Base-by-base conservation (phyloP, 2,329 filamentous ascomycete species). In the Coleophoma crateriformis region DNA sequence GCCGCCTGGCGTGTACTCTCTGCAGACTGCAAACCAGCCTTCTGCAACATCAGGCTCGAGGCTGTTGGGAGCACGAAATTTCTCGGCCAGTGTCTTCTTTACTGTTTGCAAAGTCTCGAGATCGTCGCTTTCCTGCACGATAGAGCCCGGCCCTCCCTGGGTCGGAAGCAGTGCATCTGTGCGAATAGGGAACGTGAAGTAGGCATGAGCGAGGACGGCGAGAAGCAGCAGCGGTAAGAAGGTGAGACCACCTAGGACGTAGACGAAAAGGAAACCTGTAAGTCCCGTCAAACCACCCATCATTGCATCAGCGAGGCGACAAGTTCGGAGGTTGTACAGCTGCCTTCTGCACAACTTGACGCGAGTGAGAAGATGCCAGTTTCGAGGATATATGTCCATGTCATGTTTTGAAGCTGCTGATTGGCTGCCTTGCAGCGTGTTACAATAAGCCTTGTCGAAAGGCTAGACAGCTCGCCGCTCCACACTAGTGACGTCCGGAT, bases 21-120 rank as follows among this genome's bases (percentile, higher is more conserved):
- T 82, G 65, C 88, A 95, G 14, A 96, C 90, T n/a, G 90, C 89
- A 67, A 96, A 96, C 71, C 95, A 96, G 15, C 90, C 91, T 8
- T 90, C 88, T 2, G 90, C 88, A 38, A 90, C 87, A 63, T 95
- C 89, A 33, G 82, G 76, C 51, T 90, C 85, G 55, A 83, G 77
- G 17, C 76, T 69, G 42, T 58, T 69, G 41, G 73, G 71, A 33
- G 78, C 68, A 62, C 81, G 83, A 59, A 77, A 75, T 51, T 85
- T 81, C 39, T 85, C 81, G 48, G 77, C 81, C 56, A 79, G 68
- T 43, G 69, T 70, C 58, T 78, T 78, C 53, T 80, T 81, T 34
- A 75, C 79, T 11, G 77, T 77, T 57, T 83, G 82, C 55, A 92
- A 75, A 45, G 75, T 77, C 51, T 74, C 73, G 51, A 79, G 74